Evolutionary conservation across 495 filamentous ascomycete species (phyloP).

Genomic region (Amphirosellinia nigrospora): DNA sequence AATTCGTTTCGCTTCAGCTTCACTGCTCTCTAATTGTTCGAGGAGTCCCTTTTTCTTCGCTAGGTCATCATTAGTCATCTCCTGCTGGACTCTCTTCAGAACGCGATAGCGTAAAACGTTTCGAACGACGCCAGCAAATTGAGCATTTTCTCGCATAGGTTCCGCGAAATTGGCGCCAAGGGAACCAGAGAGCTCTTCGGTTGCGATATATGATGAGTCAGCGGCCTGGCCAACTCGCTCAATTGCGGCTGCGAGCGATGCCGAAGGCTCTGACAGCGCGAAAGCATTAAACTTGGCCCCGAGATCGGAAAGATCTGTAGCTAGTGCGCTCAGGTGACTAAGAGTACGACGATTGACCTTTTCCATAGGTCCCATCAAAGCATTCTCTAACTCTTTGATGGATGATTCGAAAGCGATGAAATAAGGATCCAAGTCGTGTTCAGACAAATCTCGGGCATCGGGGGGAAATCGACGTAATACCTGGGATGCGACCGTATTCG

Average conservation of each 20-base stretch:
- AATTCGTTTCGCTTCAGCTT: constrained; percentile 88
- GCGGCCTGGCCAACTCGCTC: constrained; percentile 94
- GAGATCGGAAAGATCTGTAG: constrained; percentile 88
- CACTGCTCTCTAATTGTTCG: constrained; percentile 84
- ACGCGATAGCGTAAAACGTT: constrained; percentile 86
- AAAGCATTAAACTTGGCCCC: constrained; percentile 97
- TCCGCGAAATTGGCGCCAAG: constrained; percentile 92
- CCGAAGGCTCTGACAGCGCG: constrained; percentile 87
- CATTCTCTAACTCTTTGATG: constrained; percentile 83
- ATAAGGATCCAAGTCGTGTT: constrained; percentile 93
- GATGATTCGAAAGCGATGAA: constrained; percentile 89
- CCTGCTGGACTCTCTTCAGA: constrained; percentile 92
- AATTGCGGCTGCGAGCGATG: constrained; percentile 88
- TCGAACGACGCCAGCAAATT: constrained; percentile 94
- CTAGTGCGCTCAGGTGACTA: constrained; percentile 78
- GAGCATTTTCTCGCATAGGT: constrained; percentile 94
- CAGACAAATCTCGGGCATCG: constrained; percentile 72
- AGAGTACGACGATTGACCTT: constrained; percentile 92
- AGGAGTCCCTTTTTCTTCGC: constrained; percentile 78
- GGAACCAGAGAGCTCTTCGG: constrained; percentile 83
- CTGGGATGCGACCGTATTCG: constrained; percentile 65
- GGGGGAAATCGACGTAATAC: constrained; percentile 84
- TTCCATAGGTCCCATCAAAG: constrained; percentile 91
- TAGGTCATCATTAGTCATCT: constrained; percentile 93
- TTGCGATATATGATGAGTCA: constrained; percentile 94